phyloP scores from a whole-genome alignment of 495 filamentous ascomycete species.

The Clohesyomyces aquaticus region DNA sequence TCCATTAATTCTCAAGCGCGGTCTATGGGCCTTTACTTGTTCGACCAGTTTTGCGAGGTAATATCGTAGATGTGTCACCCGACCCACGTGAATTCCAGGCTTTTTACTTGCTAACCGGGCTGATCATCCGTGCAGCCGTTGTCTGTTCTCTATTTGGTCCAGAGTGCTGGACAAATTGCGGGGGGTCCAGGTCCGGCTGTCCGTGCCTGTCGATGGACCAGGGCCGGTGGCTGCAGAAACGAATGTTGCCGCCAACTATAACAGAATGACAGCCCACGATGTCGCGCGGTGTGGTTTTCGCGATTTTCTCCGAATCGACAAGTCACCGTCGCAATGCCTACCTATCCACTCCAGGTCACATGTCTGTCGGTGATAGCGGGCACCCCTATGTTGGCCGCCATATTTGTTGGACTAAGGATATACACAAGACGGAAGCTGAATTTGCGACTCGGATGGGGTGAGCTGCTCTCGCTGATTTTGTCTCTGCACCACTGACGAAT shows the following conservation, averaged over 20 bases:
- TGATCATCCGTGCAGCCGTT: slow-evolving; percentile 39
- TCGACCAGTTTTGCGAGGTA: slow-evolving; percentile 16
- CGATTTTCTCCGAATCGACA: slow-evolving; percentile 18
- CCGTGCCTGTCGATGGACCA: slow-evolving; percentile 33
- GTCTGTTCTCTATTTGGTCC: slow-evolving; percentile 33
- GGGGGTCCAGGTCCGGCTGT: slow-evolving; percentile 33
- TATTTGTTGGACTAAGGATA: slow-evolving; percentile 37
- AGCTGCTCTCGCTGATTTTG: slow-evolving; percentile 11
- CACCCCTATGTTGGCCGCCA: slow-evolving; percentile 30
- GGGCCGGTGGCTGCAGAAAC: slow-evolving; percentile 31
- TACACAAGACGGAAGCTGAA: slow-evolving; percentile 40
- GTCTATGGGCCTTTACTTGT: slow-evolving; percentile 32
- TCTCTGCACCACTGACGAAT: slow-evolving; percentile 8
- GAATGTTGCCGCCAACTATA: slow-evolving; percentile 33
- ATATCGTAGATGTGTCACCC: slow-evolving; percentile 36
- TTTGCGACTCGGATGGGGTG: slow-evolving; percentile 35
- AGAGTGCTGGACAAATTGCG: slow-evolving; percentile 39
- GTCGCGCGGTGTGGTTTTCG: slow-evolving; percentile 24
- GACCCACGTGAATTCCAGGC: slow-evolving; percentile 28
- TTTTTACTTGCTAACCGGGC: slow-evolving; percentile 28
- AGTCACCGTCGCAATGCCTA: slow-evolving; percentile 28
- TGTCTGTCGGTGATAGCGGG: slow-evolving; percentile 35
- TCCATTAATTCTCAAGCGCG: slow-evolving; percentile 10
- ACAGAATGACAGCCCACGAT: slow-evolving; percentile 35
- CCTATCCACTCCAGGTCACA: slow-evolving; percentile 36